Conservation (phyloP, 164 flowering plant species). For the Dillenia suffruticosa region DNA sequence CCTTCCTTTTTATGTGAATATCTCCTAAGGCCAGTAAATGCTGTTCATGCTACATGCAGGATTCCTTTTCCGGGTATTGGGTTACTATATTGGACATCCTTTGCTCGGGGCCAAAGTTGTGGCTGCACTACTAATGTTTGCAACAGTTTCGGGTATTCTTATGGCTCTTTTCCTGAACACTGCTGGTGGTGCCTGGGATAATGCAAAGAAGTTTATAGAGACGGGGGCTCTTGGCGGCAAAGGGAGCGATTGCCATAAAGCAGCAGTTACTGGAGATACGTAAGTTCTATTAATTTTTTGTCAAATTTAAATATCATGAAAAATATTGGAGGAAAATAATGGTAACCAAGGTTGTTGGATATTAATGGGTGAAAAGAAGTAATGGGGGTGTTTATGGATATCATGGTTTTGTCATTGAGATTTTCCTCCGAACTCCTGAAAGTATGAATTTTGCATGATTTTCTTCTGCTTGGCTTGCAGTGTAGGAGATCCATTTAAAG, state of each 20-base stretch:
- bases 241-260: conserved; percentile 95
- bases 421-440: no score
- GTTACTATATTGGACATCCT: conserved; percentile 86
- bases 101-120: conserved; percentile 97
- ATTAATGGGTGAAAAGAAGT: no score
- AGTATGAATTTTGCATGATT: not conserved
- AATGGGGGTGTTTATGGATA: no score
- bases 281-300: conserved; percentile 33
- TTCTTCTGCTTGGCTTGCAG: conserved; percentile 34
- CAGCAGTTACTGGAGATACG: conserved; percentile 98
- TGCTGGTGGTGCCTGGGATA: conserved; percentile 99
- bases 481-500: conserved; percentile 98
- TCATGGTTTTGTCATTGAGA: no score
- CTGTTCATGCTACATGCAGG: conserved; percentile 44
- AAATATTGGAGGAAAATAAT: no score
- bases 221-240: conserved; percentile 98
- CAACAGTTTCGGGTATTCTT: conserved; percentile 91
- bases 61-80: conserved; percentile 70
- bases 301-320: no score
- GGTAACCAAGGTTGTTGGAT: no score
- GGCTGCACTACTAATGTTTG: conserved; percentile 94
- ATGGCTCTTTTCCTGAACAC: conserved; percentile 99
- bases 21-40: no score
- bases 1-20: no score
- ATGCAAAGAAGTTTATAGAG: conserved; percentile 95